phyloP scores from a whole-genome alignment of 2,329 filamentous ascomycete species.

The Chrysoporthe austroafricana region DNA sequence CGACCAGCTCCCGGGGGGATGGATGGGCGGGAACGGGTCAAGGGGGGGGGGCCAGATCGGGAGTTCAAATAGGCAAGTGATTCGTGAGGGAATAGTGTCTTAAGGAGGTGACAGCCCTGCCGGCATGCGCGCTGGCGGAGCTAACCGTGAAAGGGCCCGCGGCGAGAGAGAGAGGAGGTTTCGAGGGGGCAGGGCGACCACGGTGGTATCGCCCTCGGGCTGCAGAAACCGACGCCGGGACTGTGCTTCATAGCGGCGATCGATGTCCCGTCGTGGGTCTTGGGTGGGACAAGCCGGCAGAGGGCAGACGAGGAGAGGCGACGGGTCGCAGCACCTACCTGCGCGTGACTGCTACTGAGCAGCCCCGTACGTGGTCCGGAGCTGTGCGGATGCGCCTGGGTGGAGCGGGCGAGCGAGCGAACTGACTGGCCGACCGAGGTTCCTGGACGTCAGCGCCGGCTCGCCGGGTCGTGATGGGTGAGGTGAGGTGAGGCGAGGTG shows the following conservation, averaged over 20 bases:
- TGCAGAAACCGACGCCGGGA: too few relatives aligned
- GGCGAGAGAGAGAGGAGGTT: not conserved
- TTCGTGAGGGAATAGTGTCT: not conserved
- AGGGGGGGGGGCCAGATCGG: not conserved
- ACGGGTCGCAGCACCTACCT: too few relatives aligned
- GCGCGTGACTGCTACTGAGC: too few relatives aligned
- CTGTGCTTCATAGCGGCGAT: too few relatives aligned
- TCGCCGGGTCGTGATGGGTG: not conserved
- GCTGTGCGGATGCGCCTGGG: too few relatives aligned
- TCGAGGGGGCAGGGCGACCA: not conserved
- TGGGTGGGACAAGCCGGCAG: too few relatives aligned
- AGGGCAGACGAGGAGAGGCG: too few relatives aligned
- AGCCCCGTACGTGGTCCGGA: too few relatives aligned
- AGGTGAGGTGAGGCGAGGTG: not conserved
- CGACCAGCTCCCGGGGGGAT: not conserved
- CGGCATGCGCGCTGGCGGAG: conserved; percentile 3
- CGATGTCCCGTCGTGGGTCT: too few relatives aligned
- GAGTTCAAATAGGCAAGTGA: conserved; percentile 13
- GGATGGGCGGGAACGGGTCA: not conserved
- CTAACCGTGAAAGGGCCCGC: not conserved
- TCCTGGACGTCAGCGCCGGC: too few relatives aligned
- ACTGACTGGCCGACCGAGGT: too few relatives aligned
- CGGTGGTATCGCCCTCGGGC: not conserved
- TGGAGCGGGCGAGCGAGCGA: too few relatives aligned
- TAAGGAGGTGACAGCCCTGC: not conserved